Base-by-base conservation (phyloP, 148 eudicot species). In the Rhododendron mucronatum region DNA sequence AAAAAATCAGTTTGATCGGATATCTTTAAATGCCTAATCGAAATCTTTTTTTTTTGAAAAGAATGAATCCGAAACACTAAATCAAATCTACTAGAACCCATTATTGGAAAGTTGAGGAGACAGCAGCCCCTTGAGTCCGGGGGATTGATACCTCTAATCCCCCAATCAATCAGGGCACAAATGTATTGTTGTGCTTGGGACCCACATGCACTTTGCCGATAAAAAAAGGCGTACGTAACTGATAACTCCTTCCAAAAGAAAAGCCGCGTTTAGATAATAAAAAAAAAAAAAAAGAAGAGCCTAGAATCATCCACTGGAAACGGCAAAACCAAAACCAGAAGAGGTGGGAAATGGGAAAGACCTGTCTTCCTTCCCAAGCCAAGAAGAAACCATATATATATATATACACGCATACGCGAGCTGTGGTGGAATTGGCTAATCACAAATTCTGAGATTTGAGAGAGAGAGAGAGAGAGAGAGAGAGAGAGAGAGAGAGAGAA, bases 301-400 rank as follows among this genome's bases (percentile, higher is more conserved):
- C 83, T 85, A 80, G 87, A 86, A 86, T 26, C 77, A 69, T 86
- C 84, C 80, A 30, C 21, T 14, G 39, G n/a, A 21, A 59, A 59
- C 65, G 65, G 65, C 65, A 59, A 69, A 69, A 12, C 37, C 37
- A 5, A 80, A 78, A 28, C 51, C 1, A 0, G 30, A 30, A 30
- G 48, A 51, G 48, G 7, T 3, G n/a, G 30, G 18, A 15, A 20
- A 1, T 3, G 37, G 16, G 5, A 53, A 20, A 59, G 65, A 0
- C 83, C 61, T 88, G 73, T 81, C 92, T 92, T 92, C 35, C 55
- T 41, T 84, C 82, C 83, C 91, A 89, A 91, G 91, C 83, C 89
- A 87, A 81, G 63, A 53, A 74, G 26, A 20, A 37, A 37, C 16
- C 16, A 30, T 30, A 30, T n/a, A 0, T 30, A 15, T 11, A 41